These are phyloP conservation scores for Diaporthe citri DNA, from an alignment of 2,329 filamentous ascomycete genomes.

Conservation along the genomic window DNA sequence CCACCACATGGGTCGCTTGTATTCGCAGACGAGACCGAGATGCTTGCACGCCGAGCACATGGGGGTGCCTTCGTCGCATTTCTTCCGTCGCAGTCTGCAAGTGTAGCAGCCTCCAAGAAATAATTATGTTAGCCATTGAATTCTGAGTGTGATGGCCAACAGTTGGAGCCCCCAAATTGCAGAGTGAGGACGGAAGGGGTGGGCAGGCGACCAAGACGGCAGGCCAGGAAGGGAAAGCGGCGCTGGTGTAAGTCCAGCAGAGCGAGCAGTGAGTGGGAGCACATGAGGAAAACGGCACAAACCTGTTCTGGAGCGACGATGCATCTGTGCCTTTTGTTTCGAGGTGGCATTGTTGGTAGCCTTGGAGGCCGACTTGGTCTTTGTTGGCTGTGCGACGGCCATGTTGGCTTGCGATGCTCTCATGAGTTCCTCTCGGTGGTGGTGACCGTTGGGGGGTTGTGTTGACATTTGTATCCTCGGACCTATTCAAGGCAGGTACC, in stretches of 20 bases:
- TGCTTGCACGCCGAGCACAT: slow-evolving; percentile 76
- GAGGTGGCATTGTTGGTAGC: slow-evolving; percentile 62
- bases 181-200: slow-evolving; percentile 43
- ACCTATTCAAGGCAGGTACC: slow-evolving; percentile 53
- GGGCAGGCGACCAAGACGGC: slow-evolving; percentile 43
- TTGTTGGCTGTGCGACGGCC: slow-evolving; percentile 70
- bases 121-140: slow-evolving; percentile 48
- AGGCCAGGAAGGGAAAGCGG: slow-evolving; percentile 20
- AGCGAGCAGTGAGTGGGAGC: slow-evolving; percentile 21
- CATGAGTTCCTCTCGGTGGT: slow-evolving; percentile 61
- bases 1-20: slow-evolving; percentile 98
- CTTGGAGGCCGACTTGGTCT: slow-evolving; percentile 70
- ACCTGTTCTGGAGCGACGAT: slow-evolving; percentile 95
- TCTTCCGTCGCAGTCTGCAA: slow-evolving; percentile 75
- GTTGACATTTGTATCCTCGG: slow-evolving; percentile 73
- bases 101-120: slow-evolving; percentile 72
- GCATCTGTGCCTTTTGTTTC: slow-evolving; percentile 86
- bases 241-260: slow-evolving; percentile 18
- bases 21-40: slow-evolving; percentile 90
- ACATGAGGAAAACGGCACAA: slow-evolving; percentile 56
- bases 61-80: slow-evolving; percentile 75
- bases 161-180: not conserved
- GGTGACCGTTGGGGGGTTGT: slow-evolving; percentile 67
- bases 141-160: slow-evolving; percentile 35
- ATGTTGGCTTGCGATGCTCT: slow-evolving; percentile 68